Evolutionary conservation across 306 rosid genomes (phyloP), one percentile per base, ranked within the genome.

Genomic region (Cicer judaicum): DNA sequence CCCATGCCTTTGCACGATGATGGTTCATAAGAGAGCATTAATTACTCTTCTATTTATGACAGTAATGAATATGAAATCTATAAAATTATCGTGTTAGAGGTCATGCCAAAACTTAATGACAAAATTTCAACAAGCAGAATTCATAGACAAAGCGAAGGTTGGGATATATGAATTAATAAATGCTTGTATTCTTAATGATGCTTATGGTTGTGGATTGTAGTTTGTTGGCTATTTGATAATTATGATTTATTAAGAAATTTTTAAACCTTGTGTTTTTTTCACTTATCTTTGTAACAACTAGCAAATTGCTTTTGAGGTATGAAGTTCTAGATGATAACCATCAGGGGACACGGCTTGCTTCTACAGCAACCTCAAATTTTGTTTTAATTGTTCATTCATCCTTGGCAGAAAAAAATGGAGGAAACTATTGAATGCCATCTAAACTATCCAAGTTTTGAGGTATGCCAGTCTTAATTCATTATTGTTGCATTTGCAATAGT

Each of bases 401-500:
- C n/a, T 72, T 77, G 48, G 49, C 96, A 92, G 98, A 87, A 86
- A 92, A 90, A 86, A 68, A 79, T 57, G 8, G 98, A 95, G 16
- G 93, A 89, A 81, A 81, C 96, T 69, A 44, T 83, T 38, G 90
- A 86, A 72, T 84, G 97, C 19, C 80, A 81, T 9, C 70, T 86
- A 64, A 81, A 83, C 15, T 95, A 88, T 83, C 88, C 97, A 13
- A 82, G 89, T 80, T 90, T 89, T 77, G 90, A 92, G 99, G 98
- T 92, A 86, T 64, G 69, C 5, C 8, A 4, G 42, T 64, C 8
- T 68, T 79, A 39, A 49, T 70, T 55, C 43, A 4, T 79, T 52
- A 53, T 46, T 36, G 38, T 62, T 75, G 53, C 71, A 7, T 54
- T 52, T 59, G 1, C 9, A 48, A 36, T 56, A 6, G 34, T 69